phyloP scores from a whole-genome alignment of 2,329 filamentous ascomycete genomes.

The Pseudogymnoascus sp. region DNA sequence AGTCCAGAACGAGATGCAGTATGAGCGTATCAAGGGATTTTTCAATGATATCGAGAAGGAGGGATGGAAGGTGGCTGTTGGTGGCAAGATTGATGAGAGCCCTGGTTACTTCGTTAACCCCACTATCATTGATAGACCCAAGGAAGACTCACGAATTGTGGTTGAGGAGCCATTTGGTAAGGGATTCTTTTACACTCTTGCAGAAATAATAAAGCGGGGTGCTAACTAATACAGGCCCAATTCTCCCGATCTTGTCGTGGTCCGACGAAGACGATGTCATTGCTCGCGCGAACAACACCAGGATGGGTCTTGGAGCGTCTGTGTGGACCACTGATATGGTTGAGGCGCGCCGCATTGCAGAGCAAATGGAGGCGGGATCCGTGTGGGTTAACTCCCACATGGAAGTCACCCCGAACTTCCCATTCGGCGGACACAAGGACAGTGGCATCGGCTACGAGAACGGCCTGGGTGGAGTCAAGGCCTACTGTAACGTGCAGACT shows the following conservation, averaged over 20 bases:
- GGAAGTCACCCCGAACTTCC: slow-evolving; percentile 37
- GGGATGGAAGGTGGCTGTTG: slow-evolving; percentile 42
- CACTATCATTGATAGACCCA: slow-evolving; percentile 49
- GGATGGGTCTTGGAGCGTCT: slow-evolving; percentile 48
- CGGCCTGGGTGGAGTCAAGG: slow-evolving; percentile 16
- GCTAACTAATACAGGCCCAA: slow-evolving; percentile 40
- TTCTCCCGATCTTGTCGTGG: slow-evolving; percentile 56
- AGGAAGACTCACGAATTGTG: slow-evolving; percentile 46
- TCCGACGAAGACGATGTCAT: slow-evolving; percentile 52
- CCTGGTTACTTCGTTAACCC: slow-evolving; percentile 48
- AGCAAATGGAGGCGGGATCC: slow-evolving; percentile 47
- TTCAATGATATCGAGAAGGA: slow-evolving; percentile 46
- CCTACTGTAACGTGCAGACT: slow-evolving; percentile 17
- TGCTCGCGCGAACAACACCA: slow-evolving; percentile 44
- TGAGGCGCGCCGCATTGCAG: slow-evolving; percentile 44
- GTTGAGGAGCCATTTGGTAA: slow-evolving; percentile 50
- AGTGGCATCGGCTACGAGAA: slow-evolving; percentile 27
- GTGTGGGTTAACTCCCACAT: slow-evolving; percentile 53
- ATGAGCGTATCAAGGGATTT: slow-evolving; percentile 47
- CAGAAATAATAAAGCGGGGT: background rate
- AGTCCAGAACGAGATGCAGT: slow-evolving; percentile 57
- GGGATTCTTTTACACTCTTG: background rate
- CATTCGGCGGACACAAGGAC: slow-evolving; percentile 28
- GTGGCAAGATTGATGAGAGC: slow-evolving; percentile 18
- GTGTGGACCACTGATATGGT: slow-evolving; percentile 48